These are phyloP conservation scores for Fusarium burgessii DNA, from an alignment of 2,329 filamentous ascomycete genomes.

Conservation along the genomic window DNA sequence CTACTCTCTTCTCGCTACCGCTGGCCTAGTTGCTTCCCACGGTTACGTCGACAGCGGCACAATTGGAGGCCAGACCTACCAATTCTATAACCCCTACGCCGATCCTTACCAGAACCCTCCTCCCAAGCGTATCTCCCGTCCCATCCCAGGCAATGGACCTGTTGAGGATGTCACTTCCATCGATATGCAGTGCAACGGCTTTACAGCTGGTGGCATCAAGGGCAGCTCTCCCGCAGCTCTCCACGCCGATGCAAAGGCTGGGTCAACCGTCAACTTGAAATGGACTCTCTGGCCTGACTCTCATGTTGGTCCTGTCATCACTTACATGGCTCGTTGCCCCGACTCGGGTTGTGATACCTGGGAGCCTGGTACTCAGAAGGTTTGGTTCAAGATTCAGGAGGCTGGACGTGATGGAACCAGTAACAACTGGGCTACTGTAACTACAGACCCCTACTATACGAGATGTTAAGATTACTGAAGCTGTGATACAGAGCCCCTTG, in stretches of 20 bases:
- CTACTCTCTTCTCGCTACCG: no score
- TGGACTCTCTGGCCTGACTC: slow-evolving; percentile 67
- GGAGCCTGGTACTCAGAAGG: slow-evolving; percentile 60
- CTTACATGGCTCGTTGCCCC: slow-evolving; percentile 71
- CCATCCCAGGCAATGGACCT: slow-evolving; percentile 69
- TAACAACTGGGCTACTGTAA: slow-evolving; percentile 60
- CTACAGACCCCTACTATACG: slow-evolving; percentile 16
- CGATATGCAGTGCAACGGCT: slow-evolving; percentile 69
- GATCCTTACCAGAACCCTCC: slow-evolving; percentile 59
- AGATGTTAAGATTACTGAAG: background rate
- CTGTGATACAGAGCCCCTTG: slow-evolving; percentile 51
- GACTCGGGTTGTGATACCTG: slow-evolving; percentile 63
- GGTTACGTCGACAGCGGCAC: slow-evolving; percentile 60
- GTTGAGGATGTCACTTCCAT: slow-evolving; percentile 64
- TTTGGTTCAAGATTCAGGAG: slow-evolving; percentile 69
- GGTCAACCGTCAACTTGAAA: slow-evolving; percentile 63
- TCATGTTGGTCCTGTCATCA: slow-evolving; percentile 66
- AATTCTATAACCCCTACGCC: slow-evolving; percentile 54
- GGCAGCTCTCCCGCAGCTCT: slow-evolving; percentile 65
- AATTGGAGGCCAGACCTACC: slow-evolving; percentile 54
- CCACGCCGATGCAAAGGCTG: slow-evolving; percentile 65
- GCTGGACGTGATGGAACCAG: slow-evolving; percentile 62
- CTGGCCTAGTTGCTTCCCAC: no score
- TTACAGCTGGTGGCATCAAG: slow-evolving; percentile 59
- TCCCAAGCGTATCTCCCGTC: slow-evolving; percentile 67